A percentile compares a stretch with the other conserved stretches of the same genome.
Conservation (phyloP, 257 asterid genomes). For the Nicotiana tabacum region DNA sequence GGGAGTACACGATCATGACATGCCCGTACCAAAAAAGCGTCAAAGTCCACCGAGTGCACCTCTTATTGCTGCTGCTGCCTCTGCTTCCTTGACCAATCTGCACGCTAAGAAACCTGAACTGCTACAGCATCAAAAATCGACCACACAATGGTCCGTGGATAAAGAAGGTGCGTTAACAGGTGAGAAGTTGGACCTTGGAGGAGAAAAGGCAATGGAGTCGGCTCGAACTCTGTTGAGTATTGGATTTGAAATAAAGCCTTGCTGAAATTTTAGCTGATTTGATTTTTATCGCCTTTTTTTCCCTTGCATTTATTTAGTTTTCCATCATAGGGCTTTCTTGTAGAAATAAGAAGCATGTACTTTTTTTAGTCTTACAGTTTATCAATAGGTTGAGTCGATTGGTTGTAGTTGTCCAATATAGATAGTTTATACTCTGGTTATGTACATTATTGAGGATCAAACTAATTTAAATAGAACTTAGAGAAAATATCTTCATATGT, state of each 20-base stretch:
- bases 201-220: conserved; percentile 41
- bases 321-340: conserved; percentile 13
- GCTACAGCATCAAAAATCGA: conserved; percentile 29
- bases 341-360: conserved; percentile 13
- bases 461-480: conserved; percentile 13
- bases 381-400: conserved; percentile 23
- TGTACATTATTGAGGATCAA: conserved; percentile 24
- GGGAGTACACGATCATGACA: conserved; percentile 79
- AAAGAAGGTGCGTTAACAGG: conserved; percentile 52
- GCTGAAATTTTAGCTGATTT: conserved; percentile 29
- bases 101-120: conserved; percentile 25
- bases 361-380: conserved; percentile 11
- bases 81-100: conserved; percentile 29
- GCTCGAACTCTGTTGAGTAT: conserved; percentile 59
- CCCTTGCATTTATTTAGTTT: conserved; percentile 13
- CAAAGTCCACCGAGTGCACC: conserved; percentile 40
- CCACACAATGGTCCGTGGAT: conserved; percentile 55
- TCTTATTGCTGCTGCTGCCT: conserved; percentile 34
- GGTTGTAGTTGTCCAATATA: conserved; percentile 24
- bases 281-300: neutral
- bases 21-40: conserved; percentile 74
- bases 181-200: conserved; percentile 36
- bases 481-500: neutral
- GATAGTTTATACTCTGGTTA: conserved; percentile 14
- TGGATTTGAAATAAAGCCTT: conserved; percentile 78